Percentiles rank a stretch among this genome's conserved stretches.
These are phyloP conservation scores for Fragaria ananassa DNA, from an alignment of 306 rosid genomes.

Conservation along the genomic window DNA sequence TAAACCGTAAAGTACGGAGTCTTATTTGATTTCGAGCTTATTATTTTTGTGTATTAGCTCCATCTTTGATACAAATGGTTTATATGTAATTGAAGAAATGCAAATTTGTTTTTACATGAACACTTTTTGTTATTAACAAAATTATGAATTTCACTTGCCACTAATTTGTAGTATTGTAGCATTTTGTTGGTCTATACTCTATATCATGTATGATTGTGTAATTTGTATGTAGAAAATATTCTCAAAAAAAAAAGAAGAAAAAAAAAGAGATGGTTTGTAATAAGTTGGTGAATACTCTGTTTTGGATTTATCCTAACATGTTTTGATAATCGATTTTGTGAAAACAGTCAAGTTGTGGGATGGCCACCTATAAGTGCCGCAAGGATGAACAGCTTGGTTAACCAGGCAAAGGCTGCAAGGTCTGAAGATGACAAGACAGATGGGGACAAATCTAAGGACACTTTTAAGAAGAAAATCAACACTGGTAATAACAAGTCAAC, in stretches of 20 bases:
- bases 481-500: slow-evolving; percentile 19
- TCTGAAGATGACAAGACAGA: slow-evolving; percentile 44
- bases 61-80: not conserved
- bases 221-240: not conserved
- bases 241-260: not conserved
- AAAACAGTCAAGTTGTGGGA: slow-evolving; percentile 70
- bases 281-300: not conserved
- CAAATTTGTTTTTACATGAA: not conserved
- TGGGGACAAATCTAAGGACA: slow-evolving; percentile 35
- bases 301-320: not conserved
- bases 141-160: not conserved
- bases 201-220: not conserved
- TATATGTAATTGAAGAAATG: not conserved
- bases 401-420: slow-evolving; percentile 50
- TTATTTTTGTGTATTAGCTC: not conserved
- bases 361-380: slow-evolving; percentile 72
- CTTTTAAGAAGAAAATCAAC: slow-evolving; percentile 32
- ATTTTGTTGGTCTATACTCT: not conserved
- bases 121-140: not conserved
- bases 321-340: slow-evolving; percentile 9
- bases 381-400: slow-evolving; percentile 60
- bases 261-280: not conserved
- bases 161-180: not conserved
- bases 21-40: not conserved
- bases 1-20: not conserved